Percentiles rank a stretch among this genome's conserved stretches.
phyloP scores from a whole-genome alignment of 1,139 yeast species.

The Diutina catenulata region DNA sequence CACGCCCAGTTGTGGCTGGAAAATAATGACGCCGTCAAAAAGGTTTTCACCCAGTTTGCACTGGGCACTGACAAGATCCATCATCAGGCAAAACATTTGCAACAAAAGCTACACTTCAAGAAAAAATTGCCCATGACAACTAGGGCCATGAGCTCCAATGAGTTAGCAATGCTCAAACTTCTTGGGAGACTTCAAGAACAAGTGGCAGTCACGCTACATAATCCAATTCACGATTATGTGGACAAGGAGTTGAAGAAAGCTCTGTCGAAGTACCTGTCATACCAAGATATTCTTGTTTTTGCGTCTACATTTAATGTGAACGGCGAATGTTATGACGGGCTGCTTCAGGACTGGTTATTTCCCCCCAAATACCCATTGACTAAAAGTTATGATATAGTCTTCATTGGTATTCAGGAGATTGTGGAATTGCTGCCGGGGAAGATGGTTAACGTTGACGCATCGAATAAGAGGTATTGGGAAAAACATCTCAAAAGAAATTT shows the following conservation, averaged over 20 bases:
- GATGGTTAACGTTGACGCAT: conserved; percentile 2
- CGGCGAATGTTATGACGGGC: background rate
- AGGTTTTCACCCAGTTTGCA: background rate
- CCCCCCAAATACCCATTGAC: background rate
- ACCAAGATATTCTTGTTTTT: conserved; percentile 2
- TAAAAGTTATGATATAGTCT: conserved; percentile 1
- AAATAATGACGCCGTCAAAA: background rate
- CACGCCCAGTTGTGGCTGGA: conserved; percentile 5
- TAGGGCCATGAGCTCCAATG: conserved; percentile 27
- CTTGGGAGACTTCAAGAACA: conserved; percentile 40
- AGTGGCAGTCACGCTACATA: conserved; percentile 36
- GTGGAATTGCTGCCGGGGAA: conserved; percentile 4
- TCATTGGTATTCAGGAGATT: conserved; percentile 5
- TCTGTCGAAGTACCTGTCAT: background rate
- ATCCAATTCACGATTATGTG: conserved; percentile 72
- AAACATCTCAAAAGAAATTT: background rate
- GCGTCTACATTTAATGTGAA: conserved; percentile 5
- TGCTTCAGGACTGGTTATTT: background rate
- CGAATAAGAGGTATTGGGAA: background rate
- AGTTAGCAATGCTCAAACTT: conserved; percentile 35
- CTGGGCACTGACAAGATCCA: conserved; percentile 1
- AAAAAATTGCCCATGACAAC: conserved; percentile 8
- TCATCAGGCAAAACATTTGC: background rate
- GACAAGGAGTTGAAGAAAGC: conserved; percentile 30
- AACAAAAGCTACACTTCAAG: background rate